These are phyloP conservation scores for Cornus suecica DNA, from an alignment of 148 eudicot genomes.

Conservation along the genomic window DNA sequence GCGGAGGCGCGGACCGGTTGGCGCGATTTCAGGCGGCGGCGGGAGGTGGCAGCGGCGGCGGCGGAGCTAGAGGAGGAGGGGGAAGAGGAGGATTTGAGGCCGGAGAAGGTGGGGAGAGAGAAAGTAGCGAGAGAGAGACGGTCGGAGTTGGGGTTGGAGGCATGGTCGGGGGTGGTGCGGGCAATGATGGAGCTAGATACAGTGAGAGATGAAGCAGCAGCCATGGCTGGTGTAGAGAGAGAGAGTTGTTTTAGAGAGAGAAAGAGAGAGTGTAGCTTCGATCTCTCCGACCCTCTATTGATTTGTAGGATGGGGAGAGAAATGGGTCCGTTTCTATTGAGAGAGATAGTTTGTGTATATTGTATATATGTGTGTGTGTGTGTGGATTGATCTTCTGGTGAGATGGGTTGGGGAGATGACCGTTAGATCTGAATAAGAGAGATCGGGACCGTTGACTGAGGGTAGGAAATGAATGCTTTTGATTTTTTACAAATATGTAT, in stretches of 20 bases:
- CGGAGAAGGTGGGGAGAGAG: constrained; percentile 42
- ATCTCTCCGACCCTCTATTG: not conserved
- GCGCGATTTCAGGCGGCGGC: constrained; percentile 21
- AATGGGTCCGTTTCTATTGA: not conserved
- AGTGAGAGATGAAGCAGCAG: constrained; percentile 57
- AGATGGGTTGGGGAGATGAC: not conserved
- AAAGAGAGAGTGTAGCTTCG: constrained; percentile 4
- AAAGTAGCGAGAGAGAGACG: constrained; percentile 20
- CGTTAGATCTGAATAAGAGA: not conserved
- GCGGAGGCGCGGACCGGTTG: constrained; percentile 41
- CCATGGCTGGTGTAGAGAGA: too few species aligned
- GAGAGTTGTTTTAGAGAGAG: not conserved
- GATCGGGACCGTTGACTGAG: constrained; percentile 28
- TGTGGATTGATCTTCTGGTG: not conserved
- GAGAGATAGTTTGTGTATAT: not conserved
- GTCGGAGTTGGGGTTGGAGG: not conserved
- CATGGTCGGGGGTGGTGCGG: constrained; percentile 18
- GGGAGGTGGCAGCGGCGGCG: constrained; percentile 5
- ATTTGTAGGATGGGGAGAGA: not conserved
- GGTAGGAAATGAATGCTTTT: constrained; percentile 43
- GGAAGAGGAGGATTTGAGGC: constrained; percentile 32
- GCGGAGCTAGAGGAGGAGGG: constrained; percentile 20
- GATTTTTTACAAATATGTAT: not conserved
- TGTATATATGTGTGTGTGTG: not conserved
- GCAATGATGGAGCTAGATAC: constrained; percentile 41